A percentile compares a stretch with the other conserved stretches of the same genome.
Evolutionary conservation across 2,329 filamentous ascomycete genomes (phyloP).

Genomic region (Botryotinia narcissicola): DNA sequence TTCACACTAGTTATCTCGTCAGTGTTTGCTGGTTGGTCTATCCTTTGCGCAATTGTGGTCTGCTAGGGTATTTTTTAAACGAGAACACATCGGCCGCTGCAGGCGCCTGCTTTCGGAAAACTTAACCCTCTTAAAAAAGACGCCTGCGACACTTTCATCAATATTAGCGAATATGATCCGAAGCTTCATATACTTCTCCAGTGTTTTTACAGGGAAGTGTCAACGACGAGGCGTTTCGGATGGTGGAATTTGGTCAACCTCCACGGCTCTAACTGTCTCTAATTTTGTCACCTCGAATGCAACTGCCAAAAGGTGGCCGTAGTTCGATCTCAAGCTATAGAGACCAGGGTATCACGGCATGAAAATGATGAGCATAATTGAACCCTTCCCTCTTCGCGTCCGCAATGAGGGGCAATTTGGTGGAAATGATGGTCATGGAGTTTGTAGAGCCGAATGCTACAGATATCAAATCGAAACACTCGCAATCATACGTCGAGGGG

Average conservation of each 20-base stretch:
- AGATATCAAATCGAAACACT: slow-evolving; percentile 11
- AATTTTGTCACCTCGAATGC: slow-evolving; percentile 3
- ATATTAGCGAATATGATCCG: slow-evolving; percentile 16
- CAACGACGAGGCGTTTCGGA: slow-evolving; percentile 9
- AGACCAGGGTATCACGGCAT: slow-evolving; percentile 16
- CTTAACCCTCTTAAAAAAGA: slow-evolving; percentile 5
- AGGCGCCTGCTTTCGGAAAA: slow-evolving; percentile 21
- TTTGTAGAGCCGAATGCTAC: slow-evolving; percentile 8
- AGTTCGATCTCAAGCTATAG: slow-evolving; percentile 13
- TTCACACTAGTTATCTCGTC: slow-evolving; percentile 6
- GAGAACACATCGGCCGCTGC: slow-evolving; percentile 21
- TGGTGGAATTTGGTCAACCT: slow-evolving; percentile 7
- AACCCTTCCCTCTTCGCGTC: slow-evolving; percentile 1
- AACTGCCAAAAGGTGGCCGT: slow-evolving; percentile 12
- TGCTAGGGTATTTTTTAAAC: slow-evolving; percentile 7
- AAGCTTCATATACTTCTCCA: slow-evolving; percentile 17
- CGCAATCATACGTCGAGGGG: slow-evolving; percentile 12
- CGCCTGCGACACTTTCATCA: slow-evolving; percentile 14
- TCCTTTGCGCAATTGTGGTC: slow-evolving; percentile 21
- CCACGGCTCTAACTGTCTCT: slow-evolving; percentile 1
- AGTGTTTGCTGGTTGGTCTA: slow-evolving; percentile 9
- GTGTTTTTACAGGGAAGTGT: slow-evolving; percentile 15
- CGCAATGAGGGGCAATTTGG: slow-evolving; percentile 8
- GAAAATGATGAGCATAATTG: slow-evolving; percentile 10
- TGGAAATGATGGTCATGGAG: slow-evolving; percentile 6